Base-by-base conservation (phyloP, 1,284 basidiomycete species). In the Malassezia equina region DNA sequence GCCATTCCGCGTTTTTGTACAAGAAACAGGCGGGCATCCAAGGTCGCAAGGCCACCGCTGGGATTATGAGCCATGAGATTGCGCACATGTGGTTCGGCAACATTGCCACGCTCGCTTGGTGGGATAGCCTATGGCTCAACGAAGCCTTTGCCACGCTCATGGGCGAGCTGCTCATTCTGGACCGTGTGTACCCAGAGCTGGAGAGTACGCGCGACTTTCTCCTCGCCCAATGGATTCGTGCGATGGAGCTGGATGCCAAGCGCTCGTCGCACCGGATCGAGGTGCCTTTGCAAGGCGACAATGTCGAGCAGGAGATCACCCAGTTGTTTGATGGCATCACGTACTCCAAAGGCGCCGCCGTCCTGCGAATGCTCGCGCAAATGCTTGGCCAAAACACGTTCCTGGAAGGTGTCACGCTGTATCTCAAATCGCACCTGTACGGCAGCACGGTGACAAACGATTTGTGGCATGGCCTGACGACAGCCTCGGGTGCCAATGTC, bases 221-320 rank as follows among this genome's bases (percentile, higher is more conserved):
- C 66, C 78, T 77, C 56, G 66, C 70, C 25, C 80, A 81, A 63
- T 72, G 81, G 27, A 75, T 76, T 42, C 66, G 75, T 25, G 90
- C 91, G 12, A 80, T 94, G 29, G 78, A 79, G 32, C 81, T 95
- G 52, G 93, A 98, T 70, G 83, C 87, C 9, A 89, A 91, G 75
- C 79, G 86, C 13, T 93, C 90, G 13, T 91, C 88, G 28, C 93
- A 98, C 76, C 87, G 91, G 1, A 89, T 98, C 68, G 90, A 98
- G 76, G 88, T 95, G 19, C 85, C 86, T 8, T 60, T 73, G 24
- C 50, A 60, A 47, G 65, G 67, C 33, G 68, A 71, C 47, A 65
- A 70, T 32, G 67, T 73, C 47, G 70, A 71, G 41, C 61, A 64
- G 41, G 70, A 67, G 44, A 67, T 73, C 59, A 68, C 67, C 61